Conservation (phyloP, 345 rosid genomes). For the Eucalyptus grandis region DNA sequence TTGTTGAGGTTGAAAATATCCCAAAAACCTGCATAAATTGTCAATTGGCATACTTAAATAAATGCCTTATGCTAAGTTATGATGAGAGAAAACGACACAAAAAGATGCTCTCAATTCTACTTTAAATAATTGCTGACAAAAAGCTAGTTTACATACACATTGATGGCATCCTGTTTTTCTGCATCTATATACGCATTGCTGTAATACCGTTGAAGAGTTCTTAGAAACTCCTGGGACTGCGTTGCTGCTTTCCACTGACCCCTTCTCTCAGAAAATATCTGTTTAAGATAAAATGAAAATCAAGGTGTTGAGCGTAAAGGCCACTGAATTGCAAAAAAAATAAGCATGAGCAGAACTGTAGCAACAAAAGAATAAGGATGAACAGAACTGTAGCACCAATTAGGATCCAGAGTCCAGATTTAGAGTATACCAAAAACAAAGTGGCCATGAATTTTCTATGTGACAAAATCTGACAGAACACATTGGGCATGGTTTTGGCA, state of each 20-base stretch:
- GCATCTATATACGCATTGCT: slow-evolving; percentile 92
- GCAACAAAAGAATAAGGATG: not conserved
- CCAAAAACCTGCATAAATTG: slow-evolving; percentile 59
- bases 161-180: slow-evolving; percentile 95
- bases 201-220: slow-evolving; percentile 91
- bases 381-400: not conserved
- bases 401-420: not conserved
- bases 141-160: slow-evolving; percentile 46
- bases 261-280: slow-evolving; percentile 94
- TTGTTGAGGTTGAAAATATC: slow-evolving; percentile 92
- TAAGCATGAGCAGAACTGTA: not conserved
- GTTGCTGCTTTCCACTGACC: slow-evolving; percentile 99
- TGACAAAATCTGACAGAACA: not conserved
- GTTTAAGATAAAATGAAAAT: slow-evolving; percentile 1
- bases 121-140: not conserved
- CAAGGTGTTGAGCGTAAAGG: not conserved
- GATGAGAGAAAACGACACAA: not conserved
- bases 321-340: not conserved
- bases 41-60: not conserved
- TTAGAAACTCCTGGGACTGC: slow-evolving; percentile 87
- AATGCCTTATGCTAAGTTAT: not conserved
- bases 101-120: not conserved
- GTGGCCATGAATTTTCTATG: not conserved
- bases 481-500: not conserved
- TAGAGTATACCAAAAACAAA: not conserved